phyloP scores from a whole-genome alignment of 2,329 filamentous ascomycete species.

The Setomelanomma holmii region DNA sequence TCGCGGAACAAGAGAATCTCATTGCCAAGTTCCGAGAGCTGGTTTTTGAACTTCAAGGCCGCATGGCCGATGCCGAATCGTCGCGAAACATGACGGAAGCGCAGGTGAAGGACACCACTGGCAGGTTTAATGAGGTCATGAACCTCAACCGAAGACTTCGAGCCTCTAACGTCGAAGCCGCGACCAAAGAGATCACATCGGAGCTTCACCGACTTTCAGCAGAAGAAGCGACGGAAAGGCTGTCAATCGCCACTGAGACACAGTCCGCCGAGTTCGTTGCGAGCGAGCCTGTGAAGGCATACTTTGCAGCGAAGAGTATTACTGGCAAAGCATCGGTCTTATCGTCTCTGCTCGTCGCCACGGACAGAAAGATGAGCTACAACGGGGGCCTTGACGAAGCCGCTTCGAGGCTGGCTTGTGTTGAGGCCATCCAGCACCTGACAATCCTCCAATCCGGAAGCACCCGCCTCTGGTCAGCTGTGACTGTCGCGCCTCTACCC shows the following conservation, averaged over 20 bases:
- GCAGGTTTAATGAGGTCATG: constrained; percentile 90
- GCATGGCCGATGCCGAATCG: constrained; percentile 89
- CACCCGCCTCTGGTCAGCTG: constrained; percentile 80
- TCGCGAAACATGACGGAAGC: constrained; percentile 92
- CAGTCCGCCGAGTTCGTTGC: constrained; percentile 71
- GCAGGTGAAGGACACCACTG: constrained; percentile 88
- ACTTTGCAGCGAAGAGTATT: constrained; percentile 86
- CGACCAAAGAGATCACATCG: constrained; percentile 92
- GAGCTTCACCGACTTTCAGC: constrained; percentile 84
- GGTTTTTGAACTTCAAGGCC: constrained; percentile 82
- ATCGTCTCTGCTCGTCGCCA: constrained; percentile 44
- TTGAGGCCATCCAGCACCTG: constrained; percentile 84
- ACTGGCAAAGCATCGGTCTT: constrained; percentile 72
- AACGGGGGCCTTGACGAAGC: constrained; percentile 78
- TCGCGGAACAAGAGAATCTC: constrained; percentile 90
- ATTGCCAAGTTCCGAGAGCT: constrained; percentile 87
- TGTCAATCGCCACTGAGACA: constrained; percentile 66
- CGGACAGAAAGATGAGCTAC: constrained; percentile 58
- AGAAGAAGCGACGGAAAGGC: constrained; percentile 85
- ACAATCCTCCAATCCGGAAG: constrained; percentile 85
- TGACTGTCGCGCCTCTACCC: constrained; percentile 77
- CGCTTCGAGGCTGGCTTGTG: constrained; percentile 67
- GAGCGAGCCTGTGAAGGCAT: constrained; percentile 83
- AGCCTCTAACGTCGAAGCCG: constrained; percentile 86
- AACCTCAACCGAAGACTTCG: constrained; percentile 96